Conservation (phyloP, 176 grass and related monocot species). For the Coix lacrymajobi region DNA sequence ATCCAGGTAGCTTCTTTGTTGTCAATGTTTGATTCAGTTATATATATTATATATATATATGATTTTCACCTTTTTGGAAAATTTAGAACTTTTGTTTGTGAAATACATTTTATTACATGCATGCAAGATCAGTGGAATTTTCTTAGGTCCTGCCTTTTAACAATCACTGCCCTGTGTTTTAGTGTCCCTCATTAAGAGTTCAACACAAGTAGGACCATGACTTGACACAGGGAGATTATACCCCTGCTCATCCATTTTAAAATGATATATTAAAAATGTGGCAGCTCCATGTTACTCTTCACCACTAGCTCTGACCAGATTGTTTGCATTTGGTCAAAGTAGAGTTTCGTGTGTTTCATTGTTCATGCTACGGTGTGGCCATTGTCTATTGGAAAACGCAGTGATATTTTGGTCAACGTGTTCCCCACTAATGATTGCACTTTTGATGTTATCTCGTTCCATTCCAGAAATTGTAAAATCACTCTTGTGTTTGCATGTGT, state of each 20-base stretch:
- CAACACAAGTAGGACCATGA: not conserved
- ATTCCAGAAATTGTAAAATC: not conserved
- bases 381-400: not conserved
- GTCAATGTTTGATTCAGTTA: not conserved
- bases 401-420: not conserved
- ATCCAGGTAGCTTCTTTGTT: conserved; percentile 67
- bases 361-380: not conserved
- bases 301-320: not conserved
- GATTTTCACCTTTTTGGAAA: not conserved
- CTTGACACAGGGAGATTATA: not conserved
- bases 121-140: not conserved
- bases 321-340: conserved; percentile 14
- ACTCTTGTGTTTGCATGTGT: not conserved
- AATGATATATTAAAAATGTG: not conserved
- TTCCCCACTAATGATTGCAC: not conserved
- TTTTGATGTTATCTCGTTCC: not conserved
- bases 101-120: not conserved
- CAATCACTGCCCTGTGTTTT: conserved; percentile 1
- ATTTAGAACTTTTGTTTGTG: not conserved
- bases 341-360: not conserved
- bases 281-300: not conserved
- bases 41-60: conserved; percentile 7
- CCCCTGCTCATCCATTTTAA: not conserved
- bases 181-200: not conserved
- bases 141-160: not conserved